Evolutionary conservation across 1,284 basidiomycete species (phyloP), one percentile per base, ranked within the genome.

Genomic region (Trametes polyzona): DNA sequence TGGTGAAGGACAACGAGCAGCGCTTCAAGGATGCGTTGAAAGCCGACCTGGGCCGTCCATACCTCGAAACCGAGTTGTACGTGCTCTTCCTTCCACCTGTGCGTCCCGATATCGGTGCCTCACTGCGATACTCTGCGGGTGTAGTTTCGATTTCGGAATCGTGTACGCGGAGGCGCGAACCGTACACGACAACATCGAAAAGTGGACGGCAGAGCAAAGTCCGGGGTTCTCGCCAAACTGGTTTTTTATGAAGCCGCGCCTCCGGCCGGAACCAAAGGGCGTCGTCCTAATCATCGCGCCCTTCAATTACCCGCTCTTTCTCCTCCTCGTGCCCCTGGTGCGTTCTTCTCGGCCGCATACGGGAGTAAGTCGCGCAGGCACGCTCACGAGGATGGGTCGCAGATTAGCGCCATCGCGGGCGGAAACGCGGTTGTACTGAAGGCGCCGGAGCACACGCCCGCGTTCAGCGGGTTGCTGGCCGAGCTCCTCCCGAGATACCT

Each of bases 401-500:
- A 61, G 59, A 24, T 84, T 23, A 86, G 86, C 19, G 92, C 92
- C 6, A 83, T 94, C 40, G 87, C 92, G 0, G 90, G 92, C 8
- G 92, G 93, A 1, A 90, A 88, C 68, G 80, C 89, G 0, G 82
- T 82, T 8, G 76, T 88, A 1, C 57, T 94, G 64, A 95, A 95
- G 73, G 88, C 89, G 0, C 90, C 92, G 0, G 94, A 96, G 70
- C 75, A 86, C 16, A 78, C 87, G 0, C 83, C 87, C 0, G 80
- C 85, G 7, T 79, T 80, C 2, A 85, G 86, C 19, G 74, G 83
- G 21, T 77, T 96, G 14, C 70, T 95, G 16, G 80, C 87, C 0
- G 85, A 92, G 64, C 83, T 96, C 4, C 57, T 93, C n/a, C 85
- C 86, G 6, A 85, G 89, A 68, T 96, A 96, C 68, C 71, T 96